Evolutionary conservation across 2,329 filamentous ascomycete genomes (phyloP), one percentile per base, ranked within the genome.

Genomic region (Talaromyces atroroseus): DNA sequence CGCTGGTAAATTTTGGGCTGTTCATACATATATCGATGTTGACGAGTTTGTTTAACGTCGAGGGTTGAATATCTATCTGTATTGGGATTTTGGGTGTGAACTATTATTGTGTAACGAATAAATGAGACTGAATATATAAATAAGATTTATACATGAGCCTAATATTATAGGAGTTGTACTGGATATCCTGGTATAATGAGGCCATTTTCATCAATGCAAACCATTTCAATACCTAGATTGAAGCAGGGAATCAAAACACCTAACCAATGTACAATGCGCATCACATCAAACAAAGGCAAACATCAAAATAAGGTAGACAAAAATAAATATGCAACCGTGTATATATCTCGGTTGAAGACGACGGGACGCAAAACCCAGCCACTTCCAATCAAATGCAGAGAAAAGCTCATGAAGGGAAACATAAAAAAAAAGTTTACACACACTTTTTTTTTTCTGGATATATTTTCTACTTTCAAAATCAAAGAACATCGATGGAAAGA

Each of bases 1-100:
- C 56, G 46, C 29, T 58, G 56, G 56, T 58, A 54, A 26, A 58
- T 52, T 21, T 44, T 18, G n/a, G 24, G 6, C 26, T 10, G 5
- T 11, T 44, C 40, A 42, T 36, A 14, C 32, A 12, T 34, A 12
- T 12, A 34, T 34, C 29, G 11, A 34, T 34, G 29, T 10, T 34
- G 11, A 34, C 29, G 6, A 12, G 32, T 36, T 29, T 5, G 3
- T n/a, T n/a, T 36, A 36, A 36, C 14, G 32, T 16, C 32, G 8
- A 5, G 12, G 14, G 32, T 14, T 34, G 29, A 12, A 34, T 34
- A 34, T 12, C 29, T 34, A 2, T 34, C 5, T 10, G 4, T 29
- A 29, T 29, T 29, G 26, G 8, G 14, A 2, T 16, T 16, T 36
- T n/a, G n/a, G n/a, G 32, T 36, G 12, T 2, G 11, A 36, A 3